Evolutionary conservation across 2,329 filamentous ascomycete genomes (phyloP), one percentile per base, ranked within the genome.

Genomic region (Botrytis deweyae): DNA sequence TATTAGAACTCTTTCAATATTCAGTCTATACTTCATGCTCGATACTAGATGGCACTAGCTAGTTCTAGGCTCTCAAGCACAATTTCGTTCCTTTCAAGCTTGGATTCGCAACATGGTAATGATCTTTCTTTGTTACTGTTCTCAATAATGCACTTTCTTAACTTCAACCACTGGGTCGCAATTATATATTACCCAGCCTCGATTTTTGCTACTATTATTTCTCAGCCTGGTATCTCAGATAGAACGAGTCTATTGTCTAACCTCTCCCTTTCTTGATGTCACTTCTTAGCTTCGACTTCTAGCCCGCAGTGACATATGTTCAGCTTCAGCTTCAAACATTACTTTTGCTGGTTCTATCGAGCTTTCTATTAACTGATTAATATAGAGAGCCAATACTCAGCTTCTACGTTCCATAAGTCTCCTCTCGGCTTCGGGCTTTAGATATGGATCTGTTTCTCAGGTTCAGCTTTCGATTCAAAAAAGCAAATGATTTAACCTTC

Each of bases 351-450:
- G 6, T 2, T 58, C 6, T 0, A 18, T 58, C n/a, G 10, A 52
- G 1, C 49, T n/a, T 4, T 0, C 10, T 0, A 14, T 25, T 1
- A 6, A 16, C 0, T 16, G 0, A 55, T 55, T n/a, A 5, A 16
- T n/a, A n/a, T 55, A 55, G 2, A 25, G 25, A 55, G 25, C 55
- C 5, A 33, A 3, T 20, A 33, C 16, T 59, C 55, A 59, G 16
- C 29, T 20, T 33, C 29, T 33, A 20, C 3, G 0, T 59, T 36
- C 58, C 18, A 59, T 22, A 2, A 0, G 4, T 33, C 29, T 22
- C 29, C 22, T 36, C 18, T 36, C 22, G 4, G 0, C 58, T 59
- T 59, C 29, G 18, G 29, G 18, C 5, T 36, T 12, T 36, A 4
- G 16, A 36, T 22, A 59, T 20, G 18, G 58, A 59, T 36, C 9